These are phyloP conservation scores for Populus hybrid DNA, from an alignment of 441 rosid species.

Conservation along the genomic window DNA sequence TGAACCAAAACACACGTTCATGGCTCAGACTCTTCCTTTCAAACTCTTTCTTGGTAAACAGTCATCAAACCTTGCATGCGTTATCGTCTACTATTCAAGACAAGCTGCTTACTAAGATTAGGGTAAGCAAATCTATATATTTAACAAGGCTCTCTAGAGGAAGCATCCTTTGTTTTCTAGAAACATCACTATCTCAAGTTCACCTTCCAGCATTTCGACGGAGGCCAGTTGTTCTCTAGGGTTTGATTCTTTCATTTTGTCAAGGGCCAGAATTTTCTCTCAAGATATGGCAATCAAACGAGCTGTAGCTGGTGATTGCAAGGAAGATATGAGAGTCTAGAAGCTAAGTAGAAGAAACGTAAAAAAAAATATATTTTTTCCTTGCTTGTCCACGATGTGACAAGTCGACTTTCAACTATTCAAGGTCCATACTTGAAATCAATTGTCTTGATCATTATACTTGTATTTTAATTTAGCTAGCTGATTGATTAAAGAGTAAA, in stretches of 20 bases:
- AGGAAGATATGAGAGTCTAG: neutral
- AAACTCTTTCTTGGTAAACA: neutral
- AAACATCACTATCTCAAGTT: neutral
- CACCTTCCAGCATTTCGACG: neutral
- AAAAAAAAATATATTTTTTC: too few species aligned
- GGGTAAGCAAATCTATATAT: neutral
- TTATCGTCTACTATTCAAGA: neutral
- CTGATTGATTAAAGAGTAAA: neutral
- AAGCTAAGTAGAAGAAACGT: neutral
- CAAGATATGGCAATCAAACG: neutral
- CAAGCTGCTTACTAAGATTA: neutral
- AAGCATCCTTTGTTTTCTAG: neutral
- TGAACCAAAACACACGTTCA: neutral
- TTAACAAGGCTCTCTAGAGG: neutral
- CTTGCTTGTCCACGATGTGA: too few species aligned
- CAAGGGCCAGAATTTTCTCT: neutral
- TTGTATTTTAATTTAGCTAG: too few species aligned
- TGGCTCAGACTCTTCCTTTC: neutral
- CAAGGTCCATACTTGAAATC: neutral
- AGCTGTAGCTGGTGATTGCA: neutral
- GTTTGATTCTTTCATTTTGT: neutral
- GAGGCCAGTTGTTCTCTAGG: neutral
- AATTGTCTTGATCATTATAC: neutral
- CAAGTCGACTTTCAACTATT: too few species aligned
- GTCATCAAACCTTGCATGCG: neutral